These are phyloP conservation scores for Ascosphaera pollenicola DNA, from an alignment of 2,329 filamentous ascomycete genomes.

Conservation along the genomic window DNA sequence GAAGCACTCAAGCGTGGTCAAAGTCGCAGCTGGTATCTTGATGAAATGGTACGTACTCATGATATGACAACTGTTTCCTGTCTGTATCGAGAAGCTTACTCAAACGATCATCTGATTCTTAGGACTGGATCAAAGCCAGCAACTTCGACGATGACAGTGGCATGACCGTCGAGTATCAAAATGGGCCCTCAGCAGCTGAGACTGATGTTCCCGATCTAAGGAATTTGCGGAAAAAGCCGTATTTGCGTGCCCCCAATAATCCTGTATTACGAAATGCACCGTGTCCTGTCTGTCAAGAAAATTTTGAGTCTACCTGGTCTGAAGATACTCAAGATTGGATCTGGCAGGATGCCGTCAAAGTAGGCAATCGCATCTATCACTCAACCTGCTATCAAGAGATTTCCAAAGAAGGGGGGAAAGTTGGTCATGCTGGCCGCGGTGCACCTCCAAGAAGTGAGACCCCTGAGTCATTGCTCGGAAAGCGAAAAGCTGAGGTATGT, in stretches of 20 bases:
- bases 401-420: conserved; percentile 33
- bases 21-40: conserved; percentile 86
- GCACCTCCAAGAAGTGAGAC: conserved; percentile 23
- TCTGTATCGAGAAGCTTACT: conserved; percentile 7
- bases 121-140: conserved; percentile 79
- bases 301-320: conserved; percentile 79
- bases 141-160: conserved; percentile 50
- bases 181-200: conserved; percentile 18
- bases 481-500: conserved; percentile 49
- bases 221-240: conserved; percentile 40
- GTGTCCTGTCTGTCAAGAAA: conserved; percentile 89
- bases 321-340: conserved; percentile 93
- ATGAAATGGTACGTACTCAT: conserved; percentile 45
- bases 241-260: conserved; percentile 67
- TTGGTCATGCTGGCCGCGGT: conserved; percentile 11
- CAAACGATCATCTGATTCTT: too few species aligned
- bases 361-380: conserved; percentile 67
- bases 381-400: conserved; percentile 75
- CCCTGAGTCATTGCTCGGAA: conserved; percentile 45
- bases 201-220: conserved; percentile 22
- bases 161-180: conserved; percentile 18
- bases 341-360: conserved; percentile 69
- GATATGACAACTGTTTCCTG: not conserved
- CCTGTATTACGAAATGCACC: conserved; percentile 49
- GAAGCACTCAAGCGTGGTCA: conserved; percentile 72